Conservation (phyloP, 495 filamentous ascomycete genomes). For the Penicillium tannophilum region DNA sequence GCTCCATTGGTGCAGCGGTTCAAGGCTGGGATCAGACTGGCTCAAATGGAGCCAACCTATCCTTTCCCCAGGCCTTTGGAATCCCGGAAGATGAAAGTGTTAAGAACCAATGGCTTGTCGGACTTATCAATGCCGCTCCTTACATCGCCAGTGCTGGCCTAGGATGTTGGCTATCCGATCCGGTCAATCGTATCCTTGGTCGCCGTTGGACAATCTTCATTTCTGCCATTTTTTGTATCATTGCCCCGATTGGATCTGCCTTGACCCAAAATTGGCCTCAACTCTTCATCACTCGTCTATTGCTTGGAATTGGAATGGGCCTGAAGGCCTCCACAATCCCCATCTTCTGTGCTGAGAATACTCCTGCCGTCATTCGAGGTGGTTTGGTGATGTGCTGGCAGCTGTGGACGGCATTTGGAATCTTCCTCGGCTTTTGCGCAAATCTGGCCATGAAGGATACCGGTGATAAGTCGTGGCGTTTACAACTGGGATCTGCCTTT, state of each 20-base stretch:
- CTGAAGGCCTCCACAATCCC: slow-evolving; percentile 62
- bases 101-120: slow-evolving; percentile 61
- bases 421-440: slow-evolving; percentile 61
- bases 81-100: slow-evolving; percentile 43
- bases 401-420: slow-evolving; percentile 57
- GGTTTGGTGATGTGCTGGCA: slow-evolving; percentile 68
- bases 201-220: slow-evolving; percentile 64
- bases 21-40: slow-evolving; percentile 77
- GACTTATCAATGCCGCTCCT: slow-evolving; percentile 59
- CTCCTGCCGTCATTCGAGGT: slow-evolving; percentile 62
- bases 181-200: slow-evolving; percentile 55
- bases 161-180: slow-evolving; percentile 66
- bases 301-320: slow-evolving; percentile 70
- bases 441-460: slow-evolving; percentile 60
- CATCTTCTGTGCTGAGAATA: slow-evolving; percentile 64
- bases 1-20: slow-evolving; percentile 70
- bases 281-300: slow-evolving; percentile 57
- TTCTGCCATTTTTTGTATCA: slow-evolving; percentile 60
- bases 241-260: slow-evolving; percentile 59
- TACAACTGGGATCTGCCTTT: slow-evolving; percentile 67
- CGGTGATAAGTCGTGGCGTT: slow-evolving; percentile 60
- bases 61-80: slow-evolving; percentile 60
- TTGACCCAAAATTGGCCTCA: slow-evolving; percentile 60
- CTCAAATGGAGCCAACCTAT: slow-evolving; percentile 70
- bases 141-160: slow-evolving; percentile 42